Evolutionary conservation across 345 rosid genomes (phyloP).

Genomic region (Brassica incana): DNA sequence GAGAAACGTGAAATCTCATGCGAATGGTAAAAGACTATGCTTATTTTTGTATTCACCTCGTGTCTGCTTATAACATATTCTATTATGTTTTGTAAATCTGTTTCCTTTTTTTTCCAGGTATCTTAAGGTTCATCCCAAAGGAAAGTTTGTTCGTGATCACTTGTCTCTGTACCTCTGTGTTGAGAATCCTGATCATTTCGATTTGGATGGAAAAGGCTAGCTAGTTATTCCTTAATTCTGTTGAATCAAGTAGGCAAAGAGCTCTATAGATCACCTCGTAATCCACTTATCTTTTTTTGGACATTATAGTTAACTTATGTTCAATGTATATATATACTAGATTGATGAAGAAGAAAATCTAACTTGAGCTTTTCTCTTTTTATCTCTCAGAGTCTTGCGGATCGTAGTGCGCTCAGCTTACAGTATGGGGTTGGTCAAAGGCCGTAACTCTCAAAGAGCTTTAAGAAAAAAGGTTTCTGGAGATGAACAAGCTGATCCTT

Average conservation of each 20-base stretch:
- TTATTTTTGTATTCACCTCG: too few relatives aligned
- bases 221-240: background rate
- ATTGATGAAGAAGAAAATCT: background rate
- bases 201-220: conserved; percentile 1
- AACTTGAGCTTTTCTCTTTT: too few relatives aligned
- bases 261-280: background rate
- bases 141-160: background rate
- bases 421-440: background rate
- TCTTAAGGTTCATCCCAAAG: background rate
- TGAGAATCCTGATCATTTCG: background rate
- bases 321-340: too few relatives aligned
- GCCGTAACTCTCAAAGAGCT: background rate
- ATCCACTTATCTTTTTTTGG: too few relatives aligned
- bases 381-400: background rate
- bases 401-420: background rate
- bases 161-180: background rate
- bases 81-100: background rate
- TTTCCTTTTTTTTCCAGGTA: background rate
- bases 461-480: background rate
- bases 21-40: too few relatives aligned
- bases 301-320: background rate
- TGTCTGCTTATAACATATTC: too few relatives aligned
- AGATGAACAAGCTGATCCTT: background rate
- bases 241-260: conserved; percentile 11
- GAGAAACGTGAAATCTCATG: too few relatives aligned